Percentiles rank a stretch among this genome's conserved stretches.
Conservation (phyloP, 495 filamentous ascomycete genomes). For the Tuber magnatum region DNA sequence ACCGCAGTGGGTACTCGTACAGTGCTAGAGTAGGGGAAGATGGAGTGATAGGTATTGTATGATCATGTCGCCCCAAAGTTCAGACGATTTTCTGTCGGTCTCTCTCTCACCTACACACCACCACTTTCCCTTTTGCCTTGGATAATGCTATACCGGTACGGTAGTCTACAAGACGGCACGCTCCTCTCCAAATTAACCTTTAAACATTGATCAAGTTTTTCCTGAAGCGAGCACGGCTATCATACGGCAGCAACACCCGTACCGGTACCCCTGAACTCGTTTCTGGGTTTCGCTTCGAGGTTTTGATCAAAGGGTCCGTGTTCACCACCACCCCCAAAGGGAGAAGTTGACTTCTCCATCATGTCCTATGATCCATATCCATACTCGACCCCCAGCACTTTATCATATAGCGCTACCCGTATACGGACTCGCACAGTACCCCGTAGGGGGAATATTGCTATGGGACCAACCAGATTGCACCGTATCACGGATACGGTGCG, state of each 20-base stretch:
- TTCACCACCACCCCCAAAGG: constrained; percentile 8
- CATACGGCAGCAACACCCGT: constrained; percentile 16
- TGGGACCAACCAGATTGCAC: background rate
- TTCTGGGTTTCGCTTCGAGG: constrained; percentile 18
- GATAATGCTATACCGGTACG: background rate
- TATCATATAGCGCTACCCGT: background rate
- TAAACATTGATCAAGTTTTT: constrained; percentile 5
- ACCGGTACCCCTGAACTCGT: constrained; percentile 19
- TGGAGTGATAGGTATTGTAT: background rate
- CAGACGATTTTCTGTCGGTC: background rate
- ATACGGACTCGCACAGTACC: constrained; percentile 3
- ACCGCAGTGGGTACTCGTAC: background rate
- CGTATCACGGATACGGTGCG: background rate
- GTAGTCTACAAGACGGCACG: background rate
- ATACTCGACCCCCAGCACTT: background rate
- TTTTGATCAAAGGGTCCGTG: constrained; percentile 22
- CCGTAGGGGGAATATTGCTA: background rate
- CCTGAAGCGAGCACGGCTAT: constrained; percentile 8
- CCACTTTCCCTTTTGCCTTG: background rate
- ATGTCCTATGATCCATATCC: constrained; percentile 2
- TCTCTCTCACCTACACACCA: background rate
- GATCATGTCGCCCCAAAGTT: background rate
- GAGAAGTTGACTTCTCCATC: background rate
- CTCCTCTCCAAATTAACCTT: constrained; percentile 2
- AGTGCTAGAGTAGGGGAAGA: background rate